Evolutionary conservation across 306 rosid genomes (phyloP), one percentile per base, ranked within the genome.

Genomic region (Casuarina cunninghamiana): DNA sequence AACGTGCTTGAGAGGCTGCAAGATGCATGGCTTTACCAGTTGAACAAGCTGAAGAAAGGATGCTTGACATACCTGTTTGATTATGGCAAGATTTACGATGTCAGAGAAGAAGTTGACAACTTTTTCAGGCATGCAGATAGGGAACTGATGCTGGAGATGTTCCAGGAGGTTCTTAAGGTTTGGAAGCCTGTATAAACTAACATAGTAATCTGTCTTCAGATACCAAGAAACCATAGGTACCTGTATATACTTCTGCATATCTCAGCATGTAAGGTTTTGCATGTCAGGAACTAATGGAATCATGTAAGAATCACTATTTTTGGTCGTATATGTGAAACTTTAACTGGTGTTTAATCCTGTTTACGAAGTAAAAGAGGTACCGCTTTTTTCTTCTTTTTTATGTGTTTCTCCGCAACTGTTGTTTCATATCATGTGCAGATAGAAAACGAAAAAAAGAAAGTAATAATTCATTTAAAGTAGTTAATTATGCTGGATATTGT

Each of bases 1-100:
- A 94, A 91, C 72, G 98, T 94, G 71, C 94, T 94, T 2, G 93
- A 85, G 83, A 89, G 94, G 86, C 84, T 94, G 60, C 89, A 89
- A 62, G 98, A 91, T 77, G 96, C 96, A 13, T 88, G 91, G 88
- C 77, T 90, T 39, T 91, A 91, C 87, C 91, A 89, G 74, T 77
- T 94, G 69, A 77, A 73, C 55, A 91, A 87, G 87, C 88, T 94
- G 71, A 94, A 90, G 89, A 94, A 92, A 89, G 96, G 94, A 12
- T 94, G 98, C 60, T 77, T 94, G 79, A 74, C 74, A 26, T 94
- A 89, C 85, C 76, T 91, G 68, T 94, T 94, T 45, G 89, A 92
- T 74, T 94, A 91, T 79, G 94, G 98, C 3, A 94, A 94, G 82
- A 89, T 92, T 72, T 84, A 90, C 66, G 98, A 94, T 79, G 80